Percentiles rank a stretch among this genome's conserved stretches.
phyloP scores from a whole-genome alignment of 2,329 filamentous ascomycete species.

The Fusarium protoensiforme region DNA sequence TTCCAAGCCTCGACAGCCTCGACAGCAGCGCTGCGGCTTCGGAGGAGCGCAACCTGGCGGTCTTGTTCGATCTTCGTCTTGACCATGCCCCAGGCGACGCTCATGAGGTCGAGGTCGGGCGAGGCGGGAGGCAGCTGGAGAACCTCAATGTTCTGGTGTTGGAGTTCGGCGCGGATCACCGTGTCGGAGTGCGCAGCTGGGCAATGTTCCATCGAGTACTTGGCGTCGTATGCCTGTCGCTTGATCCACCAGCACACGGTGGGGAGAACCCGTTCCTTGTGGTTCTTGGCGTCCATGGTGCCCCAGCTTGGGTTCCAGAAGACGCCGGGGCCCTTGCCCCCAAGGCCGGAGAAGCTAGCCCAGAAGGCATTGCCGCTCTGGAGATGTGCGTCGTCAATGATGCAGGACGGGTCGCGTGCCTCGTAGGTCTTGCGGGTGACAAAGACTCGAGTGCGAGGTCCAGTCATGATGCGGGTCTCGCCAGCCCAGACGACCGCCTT shows the following conservation, averaged over 20 bases:
- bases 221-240: not conserved
- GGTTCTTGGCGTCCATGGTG: not conserved
- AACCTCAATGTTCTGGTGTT: not conserved
- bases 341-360: slow-evolving; percentile 17
- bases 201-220: slow-evolving; percentile 9
- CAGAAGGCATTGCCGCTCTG: not conserved
- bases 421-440: slow-evolving; percentile 26
- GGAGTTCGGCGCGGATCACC: slow-evolving; percentile 6
- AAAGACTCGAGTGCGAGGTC: not conserved
- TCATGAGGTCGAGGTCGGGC: slow-evolving; percentile 25
- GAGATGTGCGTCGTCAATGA: not conserved
- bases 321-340: slow-evolving; percentile 14
- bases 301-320: slow-evolving; percentile 9
- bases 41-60: not conserved
- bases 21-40: not conserved
- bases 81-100: slow-evolving; percentile 8
- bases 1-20: slow-evolving; percentile 6
- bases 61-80: slow-evolving; percentile 1
- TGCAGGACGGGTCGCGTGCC: slow-evolving; percentile 5
- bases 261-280: slow-evolving; percentile 4
- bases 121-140: slow-evolving; percentile 22
- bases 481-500: slow-evolving; percentile 18
- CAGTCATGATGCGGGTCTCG: slow-evolving; percentile 2
- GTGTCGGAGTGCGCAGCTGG: not conserved
- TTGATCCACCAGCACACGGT: slow-evolving; percentile 1